Conservation (phyloP, 768 basidiomycete genomes). For the Lactifluus subvellereus region DNA sequence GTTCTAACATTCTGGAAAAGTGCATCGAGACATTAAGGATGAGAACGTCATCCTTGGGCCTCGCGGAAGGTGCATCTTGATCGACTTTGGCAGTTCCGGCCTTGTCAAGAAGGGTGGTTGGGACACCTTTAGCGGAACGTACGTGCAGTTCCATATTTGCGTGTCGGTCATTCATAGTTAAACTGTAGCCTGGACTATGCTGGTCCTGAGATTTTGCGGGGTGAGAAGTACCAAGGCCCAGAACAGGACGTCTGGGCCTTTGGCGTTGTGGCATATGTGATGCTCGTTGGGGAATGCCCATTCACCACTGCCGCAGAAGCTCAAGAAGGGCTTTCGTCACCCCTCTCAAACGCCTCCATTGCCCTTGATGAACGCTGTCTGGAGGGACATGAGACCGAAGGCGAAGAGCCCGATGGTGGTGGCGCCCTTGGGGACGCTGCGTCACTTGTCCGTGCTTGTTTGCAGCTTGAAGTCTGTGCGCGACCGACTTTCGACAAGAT, state of each 20-base stretch:
- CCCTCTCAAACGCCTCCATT: conserved; percentile 71
- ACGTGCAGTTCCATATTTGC: conserved; percentile 35
- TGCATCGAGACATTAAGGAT: conserved; percentile 97
- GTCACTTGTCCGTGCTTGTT: conserved; percentile 75
- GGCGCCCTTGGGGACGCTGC: conserved; percentile 81
- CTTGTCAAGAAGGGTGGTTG: conserved; percentile 77
- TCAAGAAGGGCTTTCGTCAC: conserved; percentile 73
- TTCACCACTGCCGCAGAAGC: conserved; percentile 90
- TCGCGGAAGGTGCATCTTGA: conserved; percentile 79
- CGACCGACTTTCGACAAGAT: conserved; percentile 86
- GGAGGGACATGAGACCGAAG: conserved; percentile 65
- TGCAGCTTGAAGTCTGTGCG: conserved; percentile 68
- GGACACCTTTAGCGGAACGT: conserved; percentile 92
- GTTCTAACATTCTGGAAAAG: conserved; percentile 33
- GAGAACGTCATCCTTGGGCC: conserved; percentile 89
- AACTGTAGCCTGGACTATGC: conserved; percentile 78
- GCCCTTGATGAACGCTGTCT: conserved; percentile 74
- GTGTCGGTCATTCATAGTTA: conserved; percentile 22
- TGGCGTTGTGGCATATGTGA: conserved; percentile 93
- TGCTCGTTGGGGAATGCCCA: conserved; percentile 87
- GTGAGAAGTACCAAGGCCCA: conserved; percentile 91
- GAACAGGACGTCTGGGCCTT: conserved; percentile 99
- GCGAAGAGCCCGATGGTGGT: conserved; percentile 77
- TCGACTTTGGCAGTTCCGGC: conserved; percentile 95
- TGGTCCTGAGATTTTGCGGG: conserved; percentile 91